These are phyloP conservation scores for Ceratocystis destructans DNA, from an alignment of 2,329 filamentous ascomycete species.

Conservation along the genomic window DNA sequence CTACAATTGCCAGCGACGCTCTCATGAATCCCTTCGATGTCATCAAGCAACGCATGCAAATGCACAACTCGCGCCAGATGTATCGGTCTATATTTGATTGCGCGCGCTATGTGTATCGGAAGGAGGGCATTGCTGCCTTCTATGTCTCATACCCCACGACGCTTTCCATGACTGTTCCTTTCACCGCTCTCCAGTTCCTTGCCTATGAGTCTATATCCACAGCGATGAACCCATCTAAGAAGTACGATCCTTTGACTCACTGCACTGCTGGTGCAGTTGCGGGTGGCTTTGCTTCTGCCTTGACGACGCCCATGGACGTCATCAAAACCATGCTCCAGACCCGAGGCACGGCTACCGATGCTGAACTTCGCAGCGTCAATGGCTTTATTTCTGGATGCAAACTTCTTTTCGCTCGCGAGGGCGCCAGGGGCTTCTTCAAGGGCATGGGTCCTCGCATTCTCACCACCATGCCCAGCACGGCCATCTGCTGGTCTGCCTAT, in stretches of 20 bases:
- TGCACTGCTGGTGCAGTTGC: conserved; percentile 85
- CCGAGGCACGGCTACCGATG: conserved; percentile 65
- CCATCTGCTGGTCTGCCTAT: conserved; percentile 91
- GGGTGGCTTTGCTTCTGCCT: conserved; percentile 80
- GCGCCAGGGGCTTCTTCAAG: conserved; percentile 78
- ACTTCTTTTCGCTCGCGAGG: conserved; percentile 73
- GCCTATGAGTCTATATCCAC: conserved; percentile 96
- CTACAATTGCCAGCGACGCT: conserved; percentile 92
- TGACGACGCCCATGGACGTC: conserved; percentile 94
- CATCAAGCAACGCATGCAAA: conserved; percentile 99
- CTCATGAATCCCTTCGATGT: conserved; percentile 99
- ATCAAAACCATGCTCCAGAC: conserved; percentile 98
- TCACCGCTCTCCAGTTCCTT: conserved; percentile 92
- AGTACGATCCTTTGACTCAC: conserved; percentile 87
- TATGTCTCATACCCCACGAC: conserved; percentile 98
- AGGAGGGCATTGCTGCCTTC: conserved; percentile 80
- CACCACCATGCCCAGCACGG: conserved; percentile 95
- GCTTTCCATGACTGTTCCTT: conserved; percentile 95
- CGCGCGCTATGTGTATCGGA: conserved; percentile 72
- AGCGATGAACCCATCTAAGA: conserved; percentile 70
- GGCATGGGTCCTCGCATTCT: conserved; percentile 82
- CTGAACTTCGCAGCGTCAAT: conserved; percentile 72
- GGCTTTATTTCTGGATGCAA: conserved; percentile 66
- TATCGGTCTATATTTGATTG: conserved; percentile 81
- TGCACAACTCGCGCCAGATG: conserved; percentile 76